Conservation (phyloP, 176 grass and related monocot species). For the Musa beccarii region DNA sequence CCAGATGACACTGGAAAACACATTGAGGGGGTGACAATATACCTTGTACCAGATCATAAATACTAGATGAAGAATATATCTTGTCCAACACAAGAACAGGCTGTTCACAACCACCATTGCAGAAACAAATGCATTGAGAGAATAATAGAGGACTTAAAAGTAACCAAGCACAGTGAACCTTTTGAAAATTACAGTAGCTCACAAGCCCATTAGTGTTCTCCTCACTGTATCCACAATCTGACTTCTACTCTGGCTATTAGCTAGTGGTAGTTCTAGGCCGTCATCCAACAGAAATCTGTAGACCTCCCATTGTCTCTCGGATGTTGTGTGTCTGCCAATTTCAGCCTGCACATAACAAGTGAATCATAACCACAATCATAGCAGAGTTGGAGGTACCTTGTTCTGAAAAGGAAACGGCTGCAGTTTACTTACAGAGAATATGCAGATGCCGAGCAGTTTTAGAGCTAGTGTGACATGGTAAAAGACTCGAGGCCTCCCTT, state of each 20-base stretch:
- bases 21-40: not conserved
- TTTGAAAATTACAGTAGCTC: not conserved
- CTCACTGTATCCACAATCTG: constrained; percentile 75
- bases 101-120: not conserved
- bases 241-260: constrained; percentile 44
- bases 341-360: constrained; percentile 48
- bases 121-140: not conserved
- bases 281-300: constrained; percentile 91
- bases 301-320: constrained; percentile 86
- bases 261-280: constrained; percentile 57
- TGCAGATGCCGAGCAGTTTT: constrained; percentile 79
- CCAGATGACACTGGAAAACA: not conserved
- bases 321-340: constrained; percentile 66
- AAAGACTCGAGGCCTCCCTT: constrained; percentile 77
- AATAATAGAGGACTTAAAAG: too few relatives aligned
- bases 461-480: constrained; percentile 79
- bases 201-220: constrained; percentile 72
- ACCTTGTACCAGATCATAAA: too few relatives aligned
- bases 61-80: too few relatives aligned
- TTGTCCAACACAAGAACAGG: not conserved
- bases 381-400: not conserved
- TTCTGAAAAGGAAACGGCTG: too few relatives aligned
- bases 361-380: constrained; percentile 1
- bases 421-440: constrained; percentile 68
- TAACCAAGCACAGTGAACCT: not conserved